Evolutionary conservation across 2,329 filamentous ascomycete genomes (phyloP), one percentile per base, ranked within the genome.

Genomic region (Hymenoscyphus occultus): DNA sequence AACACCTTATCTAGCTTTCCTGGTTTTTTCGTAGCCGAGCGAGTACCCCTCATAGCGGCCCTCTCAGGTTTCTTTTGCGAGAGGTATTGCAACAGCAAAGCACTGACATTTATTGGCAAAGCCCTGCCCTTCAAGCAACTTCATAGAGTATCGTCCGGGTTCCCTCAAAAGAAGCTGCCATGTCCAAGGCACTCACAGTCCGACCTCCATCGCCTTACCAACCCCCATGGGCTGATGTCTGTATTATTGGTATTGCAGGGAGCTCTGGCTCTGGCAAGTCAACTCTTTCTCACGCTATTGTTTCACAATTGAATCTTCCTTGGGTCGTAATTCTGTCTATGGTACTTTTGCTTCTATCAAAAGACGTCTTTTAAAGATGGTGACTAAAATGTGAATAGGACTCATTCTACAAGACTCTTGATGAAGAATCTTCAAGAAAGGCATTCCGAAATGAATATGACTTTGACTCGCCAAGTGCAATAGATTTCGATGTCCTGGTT

Each of bases 311-410:
- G 72, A 97, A 95, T 78, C 81, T 99, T 69, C 95, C 95, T 64
- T 99, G 95, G 94, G 95, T 99, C 67, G 93, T 97, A 60, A 97
- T 99, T 78, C 79, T 99, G 72, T 96, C 93, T 54, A 98, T 99
- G 90, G 92, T 94, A 83, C 75, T 80, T 75, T 35, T 1, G 16
- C 16, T n/a, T 45, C 42, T 45, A n/a, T 9, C 16, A n/a, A 16
- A 6, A 45, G 3, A 6, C 16, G n/a, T 19, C 6, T 45, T 45
- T 7, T 39, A 12, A 83, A 75, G 35, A 39, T 63, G 40, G 48
- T 54, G 9, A 45, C 61, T 69, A 31, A 67, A 35, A 19, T 60
- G 64, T 45, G 45, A 64, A 68, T 73, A 96, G 92, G 95, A 99
- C 78, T 97, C 94, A 13, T 99, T 97, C 78, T 99, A 99, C 80